Conservation (phyloP, 2,329 filamentous ascomycete genomes). For the Proliferodiscus dingleyae region DNA sequence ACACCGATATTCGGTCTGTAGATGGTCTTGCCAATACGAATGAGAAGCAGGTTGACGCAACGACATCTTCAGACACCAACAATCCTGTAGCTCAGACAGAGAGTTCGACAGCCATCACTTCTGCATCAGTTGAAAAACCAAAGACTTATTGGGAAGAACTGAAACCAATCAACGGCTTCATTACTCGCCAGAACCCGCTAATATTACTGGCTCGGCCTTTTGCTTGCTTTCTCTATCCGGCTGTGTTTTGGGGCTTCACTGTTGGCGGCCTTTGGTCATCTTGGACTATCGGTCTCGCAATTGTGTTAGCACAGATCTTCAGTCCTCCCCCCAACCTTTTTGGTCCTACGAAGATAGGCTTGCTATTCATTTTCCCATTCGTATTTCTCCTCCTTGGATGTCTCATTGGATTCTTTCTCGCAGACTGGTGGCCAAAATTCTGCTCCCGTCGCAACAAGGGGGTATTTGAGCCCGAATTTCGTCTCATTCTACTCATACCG, state of each 20-base stretch:
- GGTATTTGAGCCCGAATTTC: conserved; percentile 45
- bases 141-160: too few species aligned
- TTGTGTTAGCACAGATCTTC: conserved; percentile 41
- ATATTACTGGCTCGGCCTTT: conserved; percentile 34
- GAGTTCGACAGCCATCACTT: too few species aligned
- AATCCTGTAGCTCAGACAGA: too few species aligned
- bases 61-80: too few species aligned
- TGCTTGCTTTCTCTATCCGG: conserved; percentile 34
- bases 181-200: too few species aligned
- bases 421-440: too few species aligned
- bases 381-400: conserved; percentile 42
- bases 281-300: conserved; percentile 41
- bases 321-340: conserved; percentile 36
- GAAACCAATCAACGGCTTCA: too few species aligned
- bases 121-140: too few species aligned
- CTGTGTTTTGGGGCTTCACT: conserved; percentile 35
- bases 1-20: too few species aligned
- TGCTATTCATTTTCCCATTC: conserved; percentile 47
- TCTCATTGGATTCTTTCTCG: too few species aligned
- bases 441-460: conserved; percentile 33
- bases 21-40: too few species aligned
- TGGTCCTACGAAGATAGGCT: conserved; percentile 42
- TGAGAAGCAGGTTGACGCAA: too few species aligned
- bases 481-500: conserved; percentile 37
- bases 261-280: conserved; percentile 39